Base-by-base conservation (phyloP, 1,139 yeast genomes). In the Geotrichum phurueaensis region DNA sequence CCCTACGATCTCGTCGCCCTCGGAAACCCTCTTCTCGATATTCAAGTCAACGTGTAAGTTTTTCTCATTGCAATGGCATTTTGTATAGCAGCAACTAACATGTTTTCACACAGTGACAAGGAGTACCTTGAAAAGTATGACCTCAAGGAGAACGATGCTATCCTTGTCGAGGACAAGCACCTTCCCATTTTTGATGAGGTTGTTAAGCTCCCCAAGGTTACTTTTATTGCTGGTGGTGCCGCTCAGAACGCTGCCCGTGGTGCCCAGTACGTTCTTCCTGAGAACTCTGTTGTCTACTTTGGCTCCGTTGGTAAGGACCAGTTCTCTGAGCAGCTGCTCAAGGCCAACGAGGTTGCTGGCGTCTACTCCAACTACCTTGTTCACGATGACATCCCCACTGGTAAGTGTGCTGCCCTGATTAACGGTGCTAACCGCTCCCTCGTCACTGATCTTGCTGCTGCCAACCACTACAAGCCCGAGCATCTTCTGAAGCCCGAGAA, bases 221-320 rank as follows among this genome's bases (percentile, higher is more conserved):
- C 84, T 71, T 78, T 85, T 66, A 84, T 94, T 69, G 99, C 99
- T 64, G 99, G 99, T 69, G 99, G 99, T 75, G 99, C 99, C 69
- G 99, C 98, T 64, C 99, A 94, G 79, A 94, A 94, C 80, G 86
- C 99, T 65, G 97, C 99, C 63, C 86, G 99, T 79, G 99, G 97
- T 72, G 98, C 98, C 59, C 97, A 94, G 73, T 92, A 90, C 78
- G 78, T 90, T 65, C 81, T 95, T 62, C 97, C 98, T 63, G 77
- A 80, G 56, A 76, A 85, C 70, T 85, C 95, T 39, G 99, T 94
- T 58, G 88, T 87, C 60, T 94, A 95, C 81, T 91, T 94, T 72
- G 99, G 99, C 59, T 86, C 96, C 60, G 99, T 92, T 65, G 99
- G 99, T 72, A 82, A 88, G 69, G 99, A 94, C 77, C 82, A 86